A percentile compares a stretch with the other conserved stretches of the same genome.
These are phyloP conservation scores for Lichtheimia ramosa DNA, from an alignment of 371 early-diverging fungal species.

Conservation along the genomic window DNA sequence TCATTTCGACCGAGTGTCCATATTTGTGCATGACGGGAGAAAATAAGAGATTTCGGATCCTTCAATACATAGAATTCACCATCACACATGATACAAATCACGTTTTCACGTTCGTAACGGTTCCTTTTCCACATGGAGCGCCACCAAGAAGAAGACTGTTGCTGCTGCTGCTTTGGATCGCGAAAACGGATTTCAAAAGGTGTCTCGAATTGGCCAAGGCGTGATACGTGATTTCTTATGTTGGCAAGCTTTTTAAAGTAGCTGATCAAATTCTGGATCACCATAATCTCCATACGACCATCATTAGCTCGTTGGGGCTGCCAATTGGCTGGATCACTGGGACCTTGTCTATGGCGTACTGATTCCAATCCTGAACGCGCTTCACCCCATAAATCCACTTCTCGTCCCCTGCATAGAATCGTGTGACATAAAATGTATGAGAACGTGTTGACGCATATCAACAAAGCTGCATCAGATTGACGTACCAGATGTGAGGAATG, in stretches of 20 bases:
- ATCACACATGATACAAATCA: slow-evolving; percentile 65
- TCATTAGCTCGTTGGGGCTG: slow-evolving; percentile 32
- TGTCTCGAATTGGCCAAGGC: slow-evolving; percentile 40
- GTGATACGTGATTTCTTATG: slow-evolving; percentile 38
- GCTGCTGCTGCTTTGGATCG: slow-evolving; percentile 19
- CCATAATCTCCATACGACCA: slow-evolving; percentile 39
- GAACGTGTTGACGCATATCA: slow-evolving; percentile 10
- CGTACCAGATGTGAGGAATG: slow-evolving; percentile 39
- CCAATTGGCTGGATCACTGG: slow-evolving; percentile 29
- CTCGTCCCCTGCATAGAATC: slow-evolving; percentile 35
- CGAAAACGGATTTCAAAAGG: slow-evolving; percentile 40
- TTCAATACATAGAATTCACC: slow-evolving; percentile 65
- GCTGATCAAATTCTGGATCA: slow-evolving; percentile 28
- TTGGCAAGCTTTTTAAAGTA: slow-evolving; percentile 48
- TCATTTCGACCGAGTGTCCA: slow-evolving; percentile 53
- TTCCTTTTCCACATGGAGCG: slow-evolving; percentile 8
- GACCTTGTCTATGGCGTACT: slow-evolving; percentile 17
- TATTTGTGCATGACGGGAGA: slow-evolving; percentile 53
- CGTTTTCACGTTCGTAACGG: slow-evolving; percentile 27
- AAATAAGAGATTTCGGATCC: slow-evolving; percentile 49
- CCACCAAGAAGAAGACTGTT: neutral
- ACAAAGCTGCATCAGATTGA: slow-evolving; percentile 18
- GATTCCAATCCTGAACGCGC: slow-evolving; percentile 25
- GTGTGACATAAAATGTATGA: slow-evolving; percentile 32
- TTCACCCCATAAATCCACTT: slow-evolving; percentile 36